Evolutionary conservation across 108 stramenopile genomes (phyloP).

Genomic region (Aureococcus anophagefferens): DNA sequence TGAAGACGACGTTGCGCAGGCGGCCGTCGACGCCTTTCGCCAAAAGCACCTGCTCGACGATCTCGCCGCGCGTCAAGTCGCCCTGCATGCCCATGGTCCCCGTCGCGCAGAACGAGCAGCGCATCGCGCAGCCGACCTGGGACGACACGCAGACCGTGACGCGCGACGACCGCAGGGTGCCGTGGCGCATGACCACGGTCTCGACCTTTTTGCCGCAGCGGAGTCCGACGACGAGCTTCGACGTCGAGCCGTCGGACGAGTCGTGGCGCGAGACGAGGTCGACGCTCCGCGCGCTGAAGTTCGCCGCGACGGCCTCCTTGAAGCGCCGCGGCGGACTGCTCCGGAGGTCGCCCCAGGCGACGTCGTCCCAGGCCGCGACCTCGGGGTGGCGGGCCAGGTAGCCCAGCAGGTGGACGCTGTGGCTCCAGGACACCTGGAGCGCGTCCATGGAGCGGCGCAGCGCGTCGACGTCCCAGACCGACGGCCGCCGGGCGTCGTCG

Average conservation of each 20-base stretch:
- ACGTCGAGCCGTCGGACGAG: conserved; percentile 49
- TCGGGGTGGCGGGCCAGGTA: too few species aligned
- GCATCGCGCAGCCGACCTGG: conserved; percentile 46
- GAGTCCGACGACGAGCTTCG: conserved; percentile 65
- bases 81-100: conserved; percentile 44
- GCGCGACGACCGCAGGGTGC: conserved; percentile 33
- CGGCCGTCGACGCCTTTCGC: conserved; percentile 23
- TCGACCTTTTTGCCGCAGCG: conserved; percentile 57
- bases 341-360: too few species aligned
- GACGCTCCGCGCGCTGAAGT: too few species aligned
- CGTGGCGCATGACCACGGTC: conserved; percentile 79
- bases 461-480: too few species aligned
- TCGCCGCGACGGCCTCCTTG: too few species aligned
- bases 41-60: conserved; percentile 45
- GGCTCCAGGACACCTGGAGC: too few species aligned
- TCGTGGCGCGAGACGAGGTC: too few species aligned
- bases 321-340: too few species aligned
- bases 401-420: too few species aligned
- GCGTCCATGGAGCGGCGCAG: too few species aligned
- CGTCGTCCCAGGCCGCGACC: too few species aligned
- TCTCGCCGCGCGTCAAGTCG: conserved; percentile 34
- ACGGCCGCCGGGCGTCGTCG: too few species aligned
- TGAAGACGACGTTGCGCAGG: conserved; percentile 48
- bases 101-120: conserved; percentile 46
- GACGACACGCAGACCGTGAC: conserved; percentile 34